Base-by-base conservation (phyloP, 805 yeast species). In the Schwanniomyces yamadae region DNA sequence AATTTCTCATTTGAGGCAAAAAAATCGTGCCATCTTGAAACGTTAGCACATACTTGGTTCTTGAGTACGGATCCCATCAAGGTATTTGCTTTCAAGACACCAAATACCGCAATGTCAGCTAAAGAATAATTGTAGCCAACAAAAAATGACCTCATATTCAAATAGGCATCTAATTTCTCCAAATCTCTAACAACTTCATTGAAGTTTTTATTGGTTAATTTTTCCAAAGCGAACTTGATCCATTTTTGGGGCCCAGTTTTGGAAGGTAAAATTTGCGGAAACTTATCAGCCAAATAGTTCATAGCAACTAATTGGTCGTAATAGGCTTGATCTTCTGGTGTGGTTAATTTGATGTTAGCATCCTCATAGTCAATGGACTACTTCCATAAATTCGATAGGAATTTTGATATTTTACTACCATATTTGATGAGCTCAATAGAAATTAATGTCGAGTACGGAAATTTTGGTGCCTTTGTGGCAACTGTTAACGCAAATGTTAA, bases 1-100 rank as follows among this genome's bases (percentile, higher is more conserved):
- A 84, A 83, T 45, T 71, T 65, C 51, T 72, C 63, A 57, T 77
- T 79, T 33, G 75, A 57, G 52, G 83, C 89, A 46, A 86, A 63
- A 55, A 77, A 75, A 49, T 72, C 73, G 75, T 86, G 89, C 96
- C 96, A 88, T 68, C 96, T 81, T 41, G 95, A 77, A 48, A 88
- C 76, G 66, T 89, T n/a, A n/a, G n/a, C n/a, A n/a, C n/a, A n/a
- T n/a, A n/a, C n/a, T n/a, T n/a, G n/a, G 10, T 21, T 21, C 23
- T 21, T 21, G 23, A 21, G 7, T 20, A 5, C 41, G 34, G 41
- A 44, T 40, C 9, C 21, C 16, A 16, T 18, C 27, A 13, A 18
- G 7, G 21, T 17, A 9, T 22, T 9, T 21, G 23, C 23, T 21
- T 10, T 21, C 10, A 7, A 21, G 7, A 10, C 23, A 21, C 10